Conservation (phyloP, 2,329 filamentous ascomycete genomes). For the Colletotrichum trifolii region DNA sequence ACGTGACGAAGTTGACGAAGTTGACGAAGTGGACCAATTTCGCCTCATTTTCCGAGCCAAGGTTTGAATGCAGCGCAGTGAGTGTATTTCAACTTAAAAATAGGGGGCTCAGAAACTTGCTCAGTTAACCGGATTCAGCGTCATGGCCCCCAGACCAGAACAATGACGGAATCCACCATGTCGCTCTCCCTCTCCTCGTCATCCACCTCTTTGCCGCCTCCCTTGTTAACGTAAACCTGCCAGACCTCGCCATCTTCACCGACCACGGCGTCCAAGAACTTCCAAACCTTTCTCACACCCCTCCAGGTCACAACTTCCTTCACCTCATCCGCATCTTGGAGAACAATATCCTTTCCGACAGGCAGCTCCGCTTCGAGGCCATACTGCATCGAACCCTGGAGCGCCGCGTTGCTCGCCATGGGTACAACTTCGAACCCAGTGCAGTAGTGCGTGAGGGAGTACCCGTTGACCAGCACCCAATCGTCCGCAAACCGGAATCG, state of each 20-base stretch:
- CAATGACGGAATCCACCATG: slow-evolving; percentile 51
- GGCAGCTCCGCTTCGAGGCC: slow-evolving; percentile 31
- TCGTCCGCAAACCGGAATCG: slow-evolving; percentile 57
- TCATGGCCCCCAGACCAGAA: slow-evolving; percentile 52
- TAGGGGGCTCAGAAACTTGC: too few relatives aligned
- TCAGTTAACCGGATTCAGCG: not conserved
- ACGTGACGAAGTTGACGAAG: too few relatives aligned
- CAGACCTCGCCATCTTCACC: slow-evolving; percentile 52
- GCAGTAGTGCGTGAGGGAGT: slow-evolving; percentile 56
- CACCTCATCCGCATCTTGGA: slow-evolving; percentile 45
- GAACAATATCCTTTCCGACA: slow-evolving; percentile 44
- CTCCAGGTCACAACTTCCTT: slow-evolving; percentile 49
- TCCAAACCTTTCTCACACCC: slow-evolving; percentile 52
- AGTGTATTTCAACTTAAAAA: too few relatives aligned
- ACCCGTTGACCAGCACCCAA: slow-evolving; percentile 61
- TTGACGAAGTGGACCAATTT: too few relatives aligned
- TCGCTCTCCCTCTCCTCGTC: slow-evolving; percentile 37
- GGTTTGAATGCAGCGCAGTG: too few relatives aligned
- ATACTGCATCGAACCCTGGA: slow-evolving; percentile 27
- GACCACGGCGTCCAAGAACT: slow-evolving; percentile 51
- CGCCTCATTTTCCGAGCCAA: too few relatives aligned
- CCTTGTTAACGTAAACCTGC: slow-evolving; percentile 58
- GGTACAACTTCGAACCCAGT: slow-evolving; percentile 45
- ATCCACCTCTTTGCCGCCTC: slow-evolving; percentile 13
- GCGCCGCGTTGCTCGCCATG: slow-evolving; percentile 22